Evolutionary conservation across 139 green algal genomes (phyloP), one percentile per base, ranked within the genome.

Genomic region (Chlorella sp.): DNA sequence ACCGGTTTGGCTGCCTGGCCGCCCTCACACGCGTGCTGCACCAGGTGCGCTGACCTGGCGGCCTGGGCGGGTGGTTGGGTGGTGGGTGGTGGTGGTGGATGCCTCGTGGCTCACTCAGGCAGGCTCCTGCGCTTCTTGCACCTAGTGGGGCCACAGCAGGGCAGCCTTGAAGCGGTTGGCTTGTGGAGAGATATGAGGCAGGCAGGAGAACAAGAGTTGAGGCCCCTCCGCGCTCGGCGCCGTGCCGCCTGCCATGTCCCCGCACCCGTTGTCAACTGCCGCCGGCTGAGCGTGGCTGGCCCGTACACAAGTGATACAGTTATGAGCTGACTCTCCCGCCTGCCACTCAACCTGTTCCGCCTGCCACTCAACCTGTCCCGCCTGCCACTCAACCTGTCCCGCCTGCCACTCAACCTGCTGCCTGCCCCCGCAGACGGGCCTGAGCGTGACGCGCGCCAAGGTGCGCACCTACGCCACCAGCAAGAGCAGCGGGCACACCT

Each of bases 361-460:
- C 37, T 82, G 37, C 77, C 48, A 3, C 26, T 3, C 66, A 28
- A 3, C 24, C 7, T 28, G 5, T 42, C 22, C 40, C 26, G 18
- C n/a, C 37, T 82, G 37, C 77, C 48, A 3, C 26, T 3, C 66
- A 28, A 3, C 24, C 7, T 28, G 5, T 42, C 22, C 40, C 26
- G 18, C n/a, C 37, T 82, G 37, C 77, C 48, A 3, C 26, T 3
- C 66, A 28, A 3, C 24, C 7, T 28, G 5, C 15, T 37, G 28
- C 53, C 53, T 39, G 3, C n/a, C 40, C 15, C 11, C 26, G 80
- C 42, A 87, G 78, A 86, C 89, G 40, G 81, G 87, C n/a, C 85
- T 96, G 34, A 86, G 90, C 40, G 81, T 96, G 80, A 95, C 91
- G 16, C 92, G 94, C 15, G 94, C 94, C 66, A 95, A 95, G 90